Conservation (phyloP, 2,329 filamentous ascomycete genomes). For the Diaporthe australafricana region DNA sequence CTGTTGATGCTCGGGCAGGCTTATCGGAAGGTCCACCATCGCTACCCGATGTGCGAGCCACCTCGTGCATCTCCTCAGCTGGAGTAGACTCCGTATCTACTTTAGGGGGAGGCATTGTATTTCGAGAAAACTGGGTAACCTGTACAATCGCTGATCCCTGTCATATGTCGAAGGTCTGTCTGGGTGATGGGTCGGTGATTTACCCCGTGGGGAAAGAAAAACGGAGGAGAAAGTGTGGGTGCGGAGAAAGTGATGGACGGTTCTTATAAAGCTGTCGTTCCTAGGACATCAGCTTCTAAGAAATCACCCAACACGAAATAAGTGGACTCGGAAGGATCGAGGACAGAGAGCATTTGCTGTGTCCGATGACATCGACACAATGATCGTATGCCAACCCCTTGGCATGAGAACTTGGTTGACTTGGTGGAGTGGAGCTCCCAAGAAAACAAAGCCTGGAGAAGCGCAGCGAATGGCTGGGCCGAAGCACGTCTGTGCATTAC, state of each 20-base stretch:
- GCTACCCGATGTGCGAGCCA: background rate
- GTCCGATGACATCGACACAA: conserved; percentile 12
- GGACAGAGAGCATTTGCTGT: background rate
- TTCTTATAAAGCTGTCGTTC: background rate
- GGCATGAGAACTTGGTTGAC: background rate
- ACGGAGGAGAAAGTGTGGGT: background rate
- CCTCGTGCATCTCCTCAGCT: background rate
- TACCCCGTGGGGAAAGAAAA: background rate
- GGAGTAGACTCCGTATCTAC: conserved; percentile 1
- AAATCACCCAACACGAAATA: background rate
- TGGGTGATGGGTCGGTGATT: no score
- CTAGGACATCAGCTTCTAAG: background rate
- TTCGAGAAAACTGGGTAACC: background rate
- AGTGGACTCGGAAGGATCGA: background rate
- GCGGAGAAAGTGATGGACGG: background rate
- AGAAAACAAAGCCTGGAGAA: conserved; percentile 10
- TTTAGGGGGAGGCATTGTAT: background rate
- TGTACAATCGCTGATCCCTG: background rate
- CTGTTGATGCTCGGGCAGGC: background rate
- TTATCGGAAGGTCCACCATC: conserved; percentile 4
- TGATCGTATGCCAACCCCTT: background rate
- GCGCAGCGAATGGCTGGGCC: no score
- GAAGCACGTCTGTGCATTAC: background rate
- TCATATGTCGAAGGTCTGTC: background rate
- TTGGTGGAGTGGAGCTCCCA: conserved; percentile 16